A percentile compares a stretch with the other conserved stretches of the same genome.
These are phyloP conservation scores for Ascochyta fabae DNA, from an alignment of 2,329 filamentous ascomycete genomes.

Conservation along the genomic window DNA sequence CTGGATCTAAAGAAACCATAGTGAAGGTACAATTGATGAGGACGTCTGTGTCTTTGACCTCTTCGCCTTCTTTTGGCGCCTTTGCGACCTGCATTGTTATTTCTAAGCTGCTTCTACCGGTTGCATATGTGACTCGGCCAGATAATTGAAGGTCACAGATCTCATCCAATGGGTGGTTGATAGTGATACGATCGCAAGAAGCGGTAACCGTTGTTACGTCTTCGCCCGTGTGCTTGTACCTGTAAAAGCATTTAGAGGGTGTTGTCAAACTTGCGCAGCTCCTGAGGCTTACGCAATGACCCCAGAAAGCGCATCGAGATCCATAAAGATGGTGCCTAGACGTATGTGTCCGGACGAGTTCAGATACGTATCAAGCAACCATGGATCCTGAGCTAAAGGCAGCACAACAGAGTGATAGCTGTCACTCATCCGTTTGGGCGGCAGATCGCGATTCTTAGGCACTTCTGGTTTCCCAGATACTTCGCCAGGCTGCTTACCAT, in stretches of 20 bases:
- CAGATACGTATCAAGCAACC: slow-evolving; percentile 78
- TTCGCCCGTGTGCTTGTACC: slow-evolving; percentile 73
- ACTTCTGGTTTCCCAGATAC: slow-evolving; percentile 43
- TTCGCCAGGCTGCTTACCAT: slow-evolving; percentile 39
- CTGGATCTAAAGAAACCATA: slow-evolving; percentile 76
- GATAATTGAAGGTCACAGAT: slow-evolving; percentile 81
- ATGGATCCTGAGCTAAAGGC: slow-evolving; percentile 75
- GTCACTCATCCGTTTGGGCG: slow-evolving; percentile 73
- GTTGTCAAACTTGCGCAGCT: slow-evolving; percentile 57
- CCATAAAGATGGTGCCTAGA: slow-evolving; percentile 78
- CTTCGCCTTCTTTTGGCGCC: slow-evolving; percentile 65
- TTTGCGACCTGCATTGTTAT: slow-evolving; percentile 77
- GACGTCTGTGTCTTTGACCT: slow-evolving; percentile 64
- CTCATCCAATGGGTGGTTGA: slow-evolving; percentile 74
- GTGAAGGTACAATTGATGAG: slow-evolving; percentile 77
- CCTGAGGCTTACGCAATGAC: slow-evolving; percentile 68
- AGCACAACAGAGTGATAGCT: slow-evolving; percentile 73
- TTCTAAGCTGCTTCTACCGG: slow-evolving; percentile 75
- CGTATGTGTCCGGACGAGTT: slow-evolving; percentile 77
- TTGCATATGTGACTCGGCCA: slow-evolving; percentile 72
- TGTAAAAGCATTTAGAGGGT: slow-evolving; percentile 25
- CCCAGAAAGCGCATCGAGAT: slow-evolving; percentile 77
- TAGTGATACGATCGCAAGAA: slow-evolving; percentile 68
- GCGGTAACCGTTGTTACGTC: slow-evolving; percentile 68
- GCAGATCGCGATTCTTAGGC: slow-evolving; percentile 61